These are phyloP conservation scores for Thermochaetoides dissita DNA, from an alignment of 2,329 filamentous ascomycete species.

Conservation along the genomic window DNA sequence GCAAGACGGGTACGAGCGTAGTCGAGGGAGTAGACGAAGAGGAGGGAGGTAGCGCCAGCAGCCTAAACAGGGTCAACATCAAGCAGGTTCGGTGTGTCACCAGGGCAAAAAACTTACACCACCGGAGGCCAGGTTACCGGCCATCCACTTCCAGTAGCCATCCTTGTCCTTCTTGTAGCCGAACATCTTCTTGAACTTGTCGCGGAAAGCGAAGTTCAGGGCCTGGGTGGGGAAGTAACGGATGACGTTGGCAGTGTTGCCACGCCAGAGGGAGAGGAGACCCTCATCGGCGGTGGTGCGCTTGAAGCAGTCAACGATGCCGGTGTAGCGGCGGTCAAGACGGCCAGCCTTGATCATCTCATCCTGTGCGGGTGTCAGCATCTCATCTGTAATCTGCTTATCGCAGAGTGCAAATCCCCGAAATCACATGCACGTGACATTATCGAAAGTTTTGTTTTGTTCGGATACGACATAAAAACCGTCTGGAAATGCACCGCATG, in stretches of 20 bases:
- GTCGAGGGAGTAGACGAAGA: conserved; percentile 99
- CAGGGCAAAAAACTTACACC: conserved; percentile 56
- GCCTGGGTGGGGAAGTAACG: conserved; percentile 99
- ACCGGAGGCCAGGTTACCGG: conserved; percentile 98
- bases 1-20: conserved; percentile 99
- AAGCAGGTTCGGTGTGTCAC: conserved; percentile 2
- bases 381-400: too few relatives aligned
- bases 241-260: conserved; percentile 99
- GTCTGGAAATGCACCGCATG: neutral
- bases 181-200: conserved; percentile 99
- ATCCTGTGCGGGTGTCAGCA: conserved; percentile 52
- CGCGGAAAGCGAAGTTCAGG: conserved; percentile 99
- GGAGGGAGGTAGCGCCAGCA: conserved; percentile 97
- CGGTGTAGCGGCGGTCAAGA: conserved; percentile 93
- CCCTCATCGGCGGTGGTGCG: conserved; percentile 85
- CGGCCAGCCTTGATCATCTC: conserved; percentile 98
- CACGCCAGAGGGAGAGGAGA: conserved; percentile 92
- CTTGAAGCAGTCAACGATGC: conserved; percentile 90
- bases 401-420: neutral
- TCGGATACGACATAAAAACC: too few relatives aligned
- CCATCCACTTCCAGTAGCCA: conserved; percentile 98
- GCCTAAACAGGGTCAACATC: conserved; percentile 34
- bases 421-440: conserved; percentile 13
- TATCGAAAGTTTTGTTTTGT: neutral
- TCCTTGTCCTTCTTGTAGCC: conserved; percentile 99